phyloP scores from a whole-genome alignment of 2,329 filamentous ascomycete species.

The Cercospora sp. region DNA sequence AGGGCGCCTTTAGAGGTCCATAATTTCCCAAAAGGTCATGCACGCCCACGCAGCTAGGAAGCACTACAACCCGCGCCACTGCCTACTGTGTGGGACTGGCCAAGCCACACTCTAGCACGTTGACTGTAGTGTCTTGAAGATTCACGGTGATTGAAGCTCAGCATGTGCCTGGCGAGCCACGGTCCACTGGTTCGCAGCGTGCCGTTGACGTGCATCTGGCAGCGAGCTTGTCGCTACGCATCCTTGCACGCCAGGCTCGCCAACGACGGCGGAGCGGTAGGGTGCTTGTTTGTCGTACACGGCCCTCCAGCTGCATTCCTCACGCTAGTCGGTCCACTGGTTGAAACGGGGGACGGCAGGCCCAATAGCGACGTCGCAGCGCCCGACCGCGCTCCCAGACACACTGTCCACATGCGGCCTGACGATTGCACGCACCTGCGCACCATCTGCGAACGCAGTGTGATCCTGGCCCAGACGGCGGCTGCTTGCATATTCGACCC shows the following conservation, averaged over 20 bases:
- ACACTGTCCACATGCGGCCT: slow-evolving; percentile 20
- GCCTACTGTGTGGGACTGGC: slow-evolving; percentile 35
- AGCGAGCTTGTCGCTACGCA: slow-evolving; percentile 22
- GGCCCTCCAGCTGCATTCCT: slow-evolving; percentile 30
- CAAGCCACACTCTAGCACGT: slow-evolving; percentile 29
- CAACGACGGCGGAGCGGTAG: not conserved
- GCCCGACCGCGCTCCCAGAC: slow-evolving; percentile 14
- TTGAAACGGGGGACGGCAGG: slow-evolving; percentile 26
- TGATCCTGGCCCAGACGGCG: slow-evolving; percentile 34
- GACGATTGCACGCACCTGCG: slow-evolving; percentile 33
- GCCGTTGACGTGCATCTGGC: slow-evolving; percentile 34
- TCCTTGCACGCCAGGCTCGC: slow-evolving; percentile 20
- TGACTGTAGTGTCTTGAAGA: slow-evolving; percentile 19
- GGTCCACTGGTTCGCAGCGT: slow-evolving; percentile 26
- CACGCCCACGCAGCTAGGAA: slow-evolving; percentile 30
- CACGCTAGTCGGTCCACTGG: slow-evolving; percentile 18
- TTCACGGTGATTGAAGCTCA: slow-evolving; percentile 11
- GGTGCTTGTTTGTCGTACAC: slow-evolving; percentile 30
- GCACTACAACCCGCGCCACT: slow-evolving; percentile 37
- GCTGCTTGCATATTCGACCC: slow-evolving; percentile 35
- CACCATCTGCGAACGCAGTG: slow-evolving; percentile 38
- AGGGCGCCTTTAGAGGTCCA: slow-evolving; percentile 31
- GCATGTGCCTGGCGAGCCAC: slow-evolving; percentile 27
- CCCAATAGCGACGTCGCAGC: slow-evolving; percentile 20
- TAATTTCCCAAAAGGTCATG: slow-evolving; percentile 35